Base-by-base conservation (phyloP, 2,329 filamentous ascomycete species). In the Proliferodiscus dingleyae region DNA sequence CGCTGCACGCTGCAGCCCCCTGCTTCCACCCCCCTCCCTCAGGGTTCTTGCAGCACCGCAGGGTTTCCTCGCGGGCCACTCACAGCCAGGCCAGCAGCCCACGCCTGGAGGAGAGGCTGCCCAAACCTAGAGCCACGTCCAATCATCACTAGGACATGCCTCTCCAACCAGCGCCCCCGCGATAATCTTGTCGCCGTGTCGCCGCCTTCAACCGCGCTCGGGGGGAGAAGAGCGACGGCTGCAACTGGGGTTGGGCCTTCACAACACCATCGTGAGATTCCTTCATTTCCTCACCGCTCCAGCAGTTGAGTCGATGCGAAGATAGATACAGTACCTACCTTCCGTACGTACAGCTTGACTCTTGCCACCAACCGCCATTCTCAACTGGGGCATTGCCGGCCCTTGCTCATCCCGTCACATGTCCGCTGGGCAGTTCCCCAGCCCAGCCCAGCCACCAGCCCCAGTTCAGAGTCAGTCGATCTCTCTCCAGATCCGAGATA, bases 401-500 rank as follows among this genome's bases (percentile, higher is more conserved):
- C 34, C 5, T 10, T n/a, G 18, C 18, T n/a, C n/a, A n/a, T n/a
- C n/a, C n/a, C n/a, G n/a, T 37, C 45, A 37, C 30, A 36, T 24
- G 16, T 21, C 22, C 22, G 34, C 9, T 18, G 15, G n/a, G 32
- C 32, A 18, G 30, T 24, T 26, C 41, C 24, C 24, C 24, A 26
- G 24, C 24, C 24, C 6, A 6, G 6, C 6, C 19, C 22, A 37
- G 34, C 33, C 21, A 37, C 33, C 16, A 26, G 32, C 10, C 10
- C 29, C 4, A 26, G n/a, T n/a, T n/a, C n/a, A n/a, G n/a, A n/a
- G n/a, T n/a, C n/a, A n/a, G n/a, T n/a, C n/a, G n/a, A n/a, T n/a
- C n/a, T n/a, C n/a, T n/a, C 36, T 22, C 22, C 11, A 22, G 26
- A 44, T 46, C 32, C 39, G 28, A 41, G 18, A 33, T 28, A 21